Evolutionary conservation across 352 stramenopile species (phyloP), one percentile per base, ranked within the genome.

Genomic region (Stramenopiles sp.): DNA sequence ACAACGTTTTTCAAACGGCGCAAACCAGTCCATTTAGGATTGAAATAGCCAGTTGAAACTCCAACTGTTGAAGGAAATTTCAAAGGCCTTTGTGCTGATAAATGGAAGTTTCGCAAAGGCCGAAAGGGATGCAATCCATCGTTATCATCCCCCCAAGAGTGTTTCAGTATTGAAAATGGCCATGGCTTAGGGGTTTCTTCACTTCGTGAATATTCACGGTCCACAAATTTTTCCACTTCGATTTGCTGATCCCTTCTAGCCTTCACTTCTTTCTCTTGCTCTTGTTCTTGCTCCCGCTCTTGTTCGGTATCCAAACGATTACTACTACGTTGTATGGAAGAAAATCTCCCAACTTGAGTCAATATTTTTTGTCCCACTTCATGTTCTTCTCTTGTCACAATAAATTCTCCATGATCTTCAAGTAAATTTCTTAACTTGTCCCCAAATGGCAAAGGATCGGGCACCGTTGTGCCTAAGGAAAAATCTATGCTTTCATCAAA

Each of bases 241-340:
- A 94, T 94, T 80, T 94, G 92, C 78, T 94, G 89, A 78, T 94
- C 90, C 73, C 93, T 88, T 81, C 94, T 88, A n/a, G 88, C 80
- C 32, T 78, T 78, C 20, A 81, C 78, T 88, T 85, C 93, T 88
- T 80, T 94, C 89, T 80, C 92, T 89, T 0, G 89, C 89, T 80
- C 93, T 88, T 86, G 93, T 89, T 81, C 79, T 74, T 81, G 74
- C 79, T 84, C 81, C 63, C 82, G 80, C 78, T 84, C 81, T n/a
- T n/a, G n/a, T n/a, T n/a, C n/a, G n/a, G n/a, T n/a, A n/a, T n/a
- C n/a, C n/a, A n/a, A n/a, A n/a, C n/a, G n/a, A n/a, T n/a, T n/a
- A n/a, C n/a, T n/a, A n/a, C n/a, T n/a, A n/a, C n/a, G n/a, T n/a
- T n/a, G n/a, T n/a, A n/a, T n/a, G n/a, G n/a, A n/a, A n/a, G n/a